Percentiles rank a stretch among this genome's conserved stretches.
These are phyloP conservation scores for Fusarium devonianum DNA, from an alignment of 2,329 filamentous ascomycete genomes.

Conservation along the genomic window DNA sequence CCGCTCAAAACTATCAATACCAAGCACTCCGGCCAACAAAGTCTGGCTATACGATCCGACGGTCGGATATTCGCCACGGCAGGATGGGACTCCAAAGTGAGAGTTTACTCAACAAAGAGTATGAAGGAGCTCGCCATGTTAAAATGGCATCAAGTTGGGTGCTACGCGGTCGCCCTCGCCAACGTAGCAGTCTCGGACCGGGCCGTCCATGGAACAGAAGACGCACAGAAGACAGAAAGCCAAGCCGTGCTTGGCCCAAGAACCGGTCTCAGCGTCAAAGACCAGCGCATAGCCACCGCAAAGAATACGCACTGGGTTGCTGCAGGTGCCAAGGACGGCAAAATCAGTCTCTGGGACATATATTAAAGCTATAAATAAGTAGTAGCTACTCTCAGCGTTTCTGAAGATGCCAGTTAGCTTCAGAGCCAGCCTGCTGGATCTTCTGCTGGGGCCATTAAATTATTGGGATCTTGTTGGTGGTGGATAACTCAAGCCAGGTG, in stretches of 20 bases:
- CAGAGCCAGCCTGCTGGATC: too few species aligned
- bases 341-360: conserved; percentile 94
- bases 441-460: too few species aligned
- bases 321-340: conserved; percentile 91
- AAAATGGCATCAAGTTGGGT: conserved; percentile 92
- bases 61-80: conserved; percentile 86
- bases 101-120: conserved; percentile 82
- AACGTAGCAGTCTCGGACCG: conserved; percentile 42
- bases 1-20: conserved; percentile 74
- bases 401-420: background rate
- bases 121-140: conserved; percentile 89
- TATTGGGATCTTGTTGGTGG: too few species aligned
- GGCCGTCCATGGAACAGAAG: background rate
- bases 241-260: background rate
- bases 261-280: conserved; percentile 57
- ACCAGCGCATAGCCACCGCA: conserved; percentile 68
- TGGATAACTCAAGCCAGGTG: too few species aligned
- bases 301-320: conserved; percentile 85
- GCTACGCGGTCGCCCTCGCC: conserved; percentile 81
- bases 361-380: conserved; percentile 61
- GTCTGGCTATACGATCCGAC: conserved; percentile 78
- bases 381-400: background rate
- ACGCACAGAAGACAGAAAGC: background rate
- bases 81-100: conserved; percentile 85
- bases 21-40: conserved; percentile 90